Conservation (phyloP, 768 basidiomycete genomes). For the Amyloporia xantha region DNA sequence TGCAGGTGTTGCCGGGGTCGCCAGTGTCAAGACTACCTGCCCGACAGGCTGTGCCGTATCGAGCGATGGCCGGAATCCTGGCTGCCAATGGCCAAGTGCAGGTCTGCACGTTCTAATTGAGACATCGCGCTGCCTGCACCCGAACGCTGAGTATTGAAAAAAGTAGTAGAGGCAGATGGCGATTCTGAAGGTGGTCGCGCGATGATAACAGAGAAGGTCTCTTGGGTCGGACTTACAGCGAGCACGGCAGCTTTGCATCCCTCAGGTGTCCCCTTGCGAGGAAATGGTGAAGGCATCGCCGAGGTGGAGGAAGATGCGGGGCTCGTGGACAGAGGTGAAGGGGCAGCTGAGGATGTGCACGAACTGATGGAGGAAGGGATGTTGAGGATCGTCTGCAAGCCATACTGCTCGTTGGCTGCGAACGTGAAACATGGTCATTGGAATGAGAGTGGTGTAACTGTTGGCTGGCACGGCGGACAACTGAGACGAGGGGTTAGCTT, state of each 20-base stretch:
- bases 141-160: constrained; percentile 9
- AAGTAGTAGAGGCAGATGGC: constrained; percentile 26
- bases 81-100: constrained; percentile 8
- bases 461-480: constrained; percentile 8
- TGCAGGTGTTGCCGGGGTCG: constrained; percentile 3
- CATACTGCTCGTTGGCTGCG: constrained; percentile 13
- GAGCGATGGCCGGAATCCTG: constrained; percentile 2
- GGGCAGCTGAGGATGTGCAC: not conserved
- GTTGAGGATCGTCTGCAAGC: constrained; percentile 15
- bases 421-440: constrained; percentile 1
- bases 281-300: not conserved
- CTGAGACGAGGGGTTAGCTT: not conserved
- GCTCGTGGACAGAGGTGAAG: constrained; percentile 11
- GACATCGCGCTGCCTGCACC: not conserved
- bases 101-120: constrained; percentile 6
- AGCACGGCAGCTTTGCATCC: constrained; percentile 4
- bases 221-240: constrained; percentile 10
- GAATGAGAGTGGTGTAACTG: constrained; percentile 5
- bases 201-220: constrained; percentile 7
- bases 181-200: constrained; percentile 20
- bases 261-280: constrained; percentile 4
- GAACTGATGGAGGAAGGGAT: not conserved
- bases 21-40: constrained; percentile 10
- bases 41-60: constrained; percentile 1
- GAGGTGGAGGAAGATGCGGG: not conserved